Conservation (phyloP, 139 green algal genomes). For the Chlamydomonas asymmetrica region DNA sequence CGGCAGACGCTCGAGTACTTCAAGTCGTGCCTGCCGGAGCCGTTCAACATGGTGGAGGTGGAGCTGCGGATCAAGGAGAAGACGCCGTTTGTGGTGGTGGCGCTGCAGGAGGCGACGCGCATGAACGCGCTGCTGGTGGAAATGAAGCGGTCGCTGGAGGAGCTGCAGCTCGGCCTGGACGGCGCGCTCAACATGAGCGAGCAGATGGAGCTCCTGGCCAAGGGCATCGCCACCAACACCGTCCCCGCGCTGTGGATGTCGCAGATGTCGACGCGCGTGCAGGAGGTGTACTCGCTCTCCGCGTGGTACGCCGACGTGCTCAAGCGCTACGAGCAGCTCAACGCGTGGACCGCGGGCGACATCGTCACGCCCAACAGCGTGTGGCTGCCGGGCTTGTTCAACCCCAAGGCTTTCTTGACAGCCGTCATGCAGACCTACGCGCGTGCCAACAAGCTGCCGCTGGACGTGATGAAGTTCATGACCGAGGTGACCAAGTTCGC, state of each 20-base stretch:
- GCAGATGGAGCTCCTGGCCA: constrained; percentile 79
- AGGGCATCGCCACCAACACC: constrained; percentile 71
- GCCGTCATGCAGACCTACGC: constrained; percentile 88
- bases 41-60: constrained; percentile 84
- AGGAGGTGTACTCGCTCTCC: constrained; percentile 74
- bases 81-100: constrained; percentile 83
- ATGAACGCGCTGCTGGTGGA: constrained; percentile 82
- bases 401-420: constrained; percentile 89
- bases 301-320: constrained; percentile 77
- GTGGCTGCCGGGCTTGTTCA: constrained; percentile 86
- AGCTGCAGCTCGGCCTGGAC: constrained; percentile 84
- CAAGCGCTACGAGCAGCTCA: constrained; percentile 77
- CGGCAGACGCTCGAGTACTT: constrained; percentile 60
- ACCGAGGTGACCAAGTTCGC: constrained; percentile 64
- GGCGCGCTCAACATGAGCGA: constrained; percentile 87
- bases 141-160: constrained; percentile 82
- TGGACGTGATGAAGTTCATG: constrained; percentile 88
- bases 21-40: constrained; percentile 71
- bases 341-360: constrained; percentile 66
- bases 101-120: constrained; percentile 74
- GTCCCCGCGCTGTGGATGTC: constrained; percentile 78
- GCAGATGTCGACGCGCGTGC: constrained; percentile 78
- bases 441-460: constrained; percentile 75
- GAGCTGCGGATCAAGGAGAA: constrained; percentile 79
- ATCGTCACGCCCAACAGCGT: constrained; percentile 64